phyloP scores from a whole-genome alignment of 208 protist species.

The Vickermania ingenoplastis region DNA sequence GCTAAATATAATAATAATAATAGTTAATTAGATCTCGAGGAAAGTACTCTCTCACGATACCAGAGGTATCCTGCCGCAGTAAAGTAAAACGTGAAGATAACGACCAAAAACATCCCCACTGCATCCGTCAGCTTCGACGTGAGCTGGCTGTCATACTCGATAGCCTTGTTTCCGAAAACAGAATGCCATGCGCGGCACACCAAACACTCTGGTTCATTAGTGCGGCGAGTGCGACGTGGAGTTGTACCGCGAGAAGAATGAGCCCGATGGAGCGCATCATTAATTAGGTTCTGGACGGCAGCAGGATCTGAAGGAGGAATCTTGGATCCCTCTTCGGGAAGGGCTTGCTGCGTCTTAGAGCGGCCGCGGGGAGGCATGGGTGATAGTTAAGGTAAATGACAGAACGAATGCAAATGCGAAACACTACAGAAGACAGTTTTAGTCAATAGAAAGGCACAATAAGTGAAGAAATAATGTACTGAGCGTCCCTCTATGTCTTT shows the following conservation, averaged over 20 bases:
- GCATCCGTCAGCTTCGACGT: conserved; percentile 17
- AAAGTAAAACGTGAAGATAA: conserved; percentile 31
- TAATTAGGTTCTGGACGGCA: conserved; percentile 61
- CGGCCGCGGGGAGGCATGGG: conserved; percentile 17
- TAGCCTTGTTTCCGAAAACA: conserved; percentile 3
- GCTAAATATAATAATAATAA: conserved; percentile 7
- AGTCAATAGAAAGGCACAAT: no score
- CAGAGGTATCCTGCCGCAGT: conserved; percentile 18
- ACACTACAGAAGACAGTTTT: no score
- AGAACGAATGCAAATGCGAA: no score
- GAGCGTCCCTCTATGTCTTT: no score
- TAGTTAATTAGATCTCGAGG: not conserved
- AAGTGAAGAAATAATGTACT: no score
- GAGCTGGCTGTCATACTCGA: conserved; percentile 3
- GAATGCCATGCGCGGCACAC: conserved; percentile 1
- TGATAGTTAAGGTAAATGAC: not conserved
- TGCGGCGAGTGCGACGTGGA: not conserved
- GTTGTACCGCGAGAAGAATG: conserved; percentile 7
- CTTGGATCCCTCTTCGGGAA: not conserved
- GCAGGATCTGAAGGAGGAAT: conserved; percentile 31
- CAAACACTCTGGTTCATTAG: not conserved
- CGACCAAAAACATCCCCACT: conserved; percentile 21
- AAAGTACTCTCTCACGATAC: conserved; percentile 15
- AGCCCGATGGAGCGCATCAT: conserved; percentile 53
- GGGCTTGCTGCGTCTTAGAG: not conserved